These are phyloP conservation scores for Ascochyta clinopodiicola DNA, from an alignment of 2,329 filamentous ascomycete species.

Conservation along the genomic window DNA sequence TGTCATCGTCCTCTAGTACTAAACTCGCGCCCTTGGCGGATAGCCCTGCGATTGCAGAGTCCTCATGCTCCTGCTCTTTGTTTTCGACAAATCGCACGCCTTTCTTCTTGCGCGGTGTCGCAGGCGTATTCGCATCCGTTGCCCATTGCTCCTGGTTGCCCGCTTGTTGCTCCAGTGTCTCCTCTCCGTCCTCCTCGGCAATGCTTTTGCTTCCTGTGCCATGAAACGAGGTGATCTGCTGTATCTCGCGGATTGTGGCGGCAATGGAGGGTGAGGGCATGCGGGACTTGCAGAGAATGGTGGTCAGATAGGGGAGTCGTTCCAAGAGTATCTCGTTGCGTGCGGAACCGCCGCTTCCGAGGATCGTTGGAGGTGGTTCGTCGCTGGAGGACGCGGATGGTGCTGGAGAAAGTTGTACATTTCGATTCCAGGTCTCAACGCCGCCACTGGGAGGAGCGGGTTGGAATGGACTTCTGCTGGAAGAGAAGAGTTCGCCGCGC, in stretches of 20 bases:
- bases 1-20: conserved; percentile 57
- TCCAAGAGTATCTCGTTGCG: conserved; percentile 81
- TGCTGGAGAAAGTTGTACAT: conserved; percentile 22
- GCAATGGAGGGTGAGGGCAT: conserved; percentile 29
- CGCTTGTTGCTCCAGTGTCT: conserved; percentile 26
- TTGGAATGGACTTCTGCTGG: conserved; percentile 35
- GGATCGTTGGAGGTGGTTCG: conserved; percentile 48
- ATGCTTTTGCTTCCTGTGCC: conserved; percentile 28
- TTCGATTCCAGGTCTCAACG: conserved; percentile 49
- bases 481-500: conserved; percentile 44
- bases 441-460: conserved; percentile 39
- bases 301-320: conserved; percentile 82
- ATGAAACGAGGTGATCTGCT: conserved; percentile 72
- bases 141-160: conserved; percentile 50
- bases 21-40: conserved; percentile 42
- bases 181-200: conserved; percentile 37
- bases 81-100: conserved; percentile 3
- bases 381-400: conserved; percentile 12
- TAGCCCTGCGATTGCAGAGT: conserved; percentile 31
- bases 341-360: conserved; percentile 67
- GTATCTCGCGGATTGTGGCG: conserved; percentile 62
- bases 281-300: conserved; percentile 59
- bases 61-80: conserved; percentile 19
- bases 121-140: conserved; percentile 48
- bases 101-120: conserved; percentile 30